Base-by-base conservation (phyloP, 2,329 filamentous ascomycete species). In the Curvularia lunata region DNA sequence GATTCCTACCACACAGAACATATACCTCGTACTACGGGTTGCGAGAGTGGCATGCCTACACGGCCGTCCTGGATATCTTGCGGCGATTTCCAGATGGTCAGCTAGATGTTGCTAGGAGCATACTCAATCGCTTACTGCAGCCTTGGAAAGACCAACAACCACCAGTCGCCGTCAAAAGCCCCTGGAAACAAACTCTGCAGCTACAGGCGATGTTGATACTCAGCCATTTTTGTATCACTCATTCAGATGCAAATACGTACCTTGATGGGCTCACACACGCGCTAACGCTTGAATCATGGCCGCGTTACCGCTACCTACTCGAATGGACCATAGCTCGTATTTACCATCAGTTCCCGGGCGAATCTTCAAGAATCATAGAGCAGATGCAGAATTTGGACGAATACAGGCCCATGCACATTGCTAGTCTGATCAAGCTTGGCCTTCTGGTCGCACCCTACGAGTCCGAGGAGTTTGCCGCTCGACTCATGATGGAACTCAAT, bases 131-230 rank as follows among this genome's bases (percentile, higher is more conserved):
- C 5, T 55, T 82, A 1, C 54, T 81, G 4, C 61, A 79, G 27
- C 79, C 76, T 9, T 83, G 81, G 80, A 65, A 67, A 19, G 64
- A 66, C 12, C 81, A 83, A 58, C 78, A 76, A 58, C 62, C 70
- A 10, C 78, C 80, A 3, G 68, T 79, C 9, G 78, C 78, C 4
- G 77, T 79, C 34, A 78, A 82, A 38, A 78, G 73, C 57, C 77
- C 78, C 46, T 83, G 80, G 80, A 83, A 83, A 62, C 75, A 77
- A n/a, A 75, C 77, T 0, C 59, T 80, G n/a, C 81, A 83, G 55
- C 67, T 83, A 9, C 81, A 83, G 53, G 71, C 77, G 18, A 75
- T 82, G 68, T 65, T 83, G 1, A 54, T 83, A 0, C 74, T 82
- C 16, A 66, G 67, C 7, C 78, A 82, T 52, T 73, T 74, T 28